Evolutionary conservation across 495 filamentous ascomycete species (phyloP), one percentile per base, ranked within the genome.

Genomic region (Entonaema liquescens): DNA sequence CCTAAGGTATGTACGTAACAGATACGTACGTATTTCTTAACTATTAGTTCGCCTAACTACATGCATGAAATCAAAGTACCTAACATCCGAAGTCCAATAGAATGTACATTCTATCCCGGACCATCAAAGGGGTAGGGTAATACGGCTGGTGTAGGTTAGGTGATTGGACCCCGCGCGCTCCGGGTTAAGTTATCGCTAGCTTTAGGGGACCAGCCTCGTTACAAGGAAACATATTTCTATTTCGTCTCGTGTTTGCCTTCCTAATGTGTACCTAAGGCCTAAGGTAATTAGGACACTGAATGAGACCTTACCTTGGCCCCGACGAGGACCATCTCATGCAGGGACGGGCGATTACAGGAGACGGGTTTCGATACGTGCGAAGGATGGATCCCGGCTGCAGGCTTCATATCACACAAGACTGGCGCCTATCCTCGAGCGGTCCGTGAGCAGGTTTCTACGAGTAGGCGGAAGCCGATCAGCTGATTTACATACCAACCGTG

Each of bases 401-500:
- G 19, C 53, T 59, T 56, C 19, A 38, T 40, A 62, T 69, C 42
- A 54, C 70, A 65, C 65, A 65, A 50, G 29, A 64, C 60, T 52
- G 64, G 42, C 54, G 44, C 55, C 56, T 56, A 19, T 61, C 61
- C 25, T 49, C 19, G 44, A 67, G 58, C 54, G 56, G 40, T 42
- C 49, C 23, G 23, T 31, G 49, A 66, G 59, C 58, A 66, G 26
- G 59, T 65, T 58, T 61, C 36, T 44, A 33, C n/a, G 11, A 35
- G 36, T 73, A 66, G 62, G 70, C 70, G 70, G 65, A 53, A 60
- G 44, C 70, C 70, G 70, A 73, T 73, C 65, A 66, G 70, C 70
- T 65, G 70, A 68, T 73, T n/a, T n/a, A 40, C 42, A 33, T 53
- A 42, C 33, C 33, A 40, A 40, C 29, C 19, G 29, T 36, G 57